Percentiles rank a stretch among this genome's conserved stretches.
phyloP scores from a whole-genome alignment of 1,284 basidiomycete species.

The Cutaneotrichosporon dermatis region DNA sequence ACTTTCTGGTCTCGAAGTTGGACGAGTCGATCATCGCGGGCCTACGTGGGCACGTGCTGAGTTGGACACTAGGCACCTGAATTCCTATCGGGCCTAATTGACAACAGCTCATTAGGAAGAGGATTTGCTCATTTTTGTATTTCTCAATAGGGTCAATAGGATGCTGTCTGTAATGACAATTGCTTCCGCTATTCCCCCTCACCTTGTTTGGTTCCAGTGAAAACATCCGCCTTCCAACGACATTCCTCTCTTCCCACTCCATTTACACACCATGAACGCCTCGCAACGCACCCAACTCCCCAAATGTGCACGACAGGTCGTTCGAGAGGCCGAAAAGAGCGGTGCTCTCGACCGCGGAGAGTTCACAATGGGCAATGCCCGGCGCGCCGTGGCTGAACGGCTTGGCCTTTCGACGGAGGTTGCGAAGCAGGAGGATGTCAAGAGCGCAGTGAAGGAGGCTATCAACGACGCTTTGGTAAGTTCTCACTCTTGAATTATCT shows the following conservation, averaged over 20 bases:
- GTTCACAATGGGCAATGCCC: slow-evolving; percentile 33
- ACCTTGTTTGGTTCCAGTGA: no score
- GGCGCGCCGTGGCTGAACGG: slow-evolving; percentile 16
- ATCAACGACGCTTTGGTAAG: slow-evolving; percentile 42
- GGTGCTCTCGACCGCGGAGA: slow-evolving; percentile 28
- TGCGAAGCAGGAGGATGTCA: slow-evolving; percentile 24
- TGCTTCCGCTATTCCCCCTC: no score
- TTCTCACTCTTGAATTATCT: not conserved
- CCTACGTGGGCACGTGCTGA: no score
- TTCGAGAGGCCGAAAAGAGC: slow-evolving; percentile 21
- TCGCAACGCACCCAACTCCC: slow-evolving; percentile 5
- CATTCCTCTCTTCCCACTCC: not conserved
- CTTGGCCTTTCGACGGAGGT: slow-evolving; percentile 29
- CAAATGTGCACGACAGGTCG: slow-evolving; percentile 12
- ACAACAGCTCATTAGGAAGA: no score
- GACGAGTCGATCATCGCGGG: not conserved
- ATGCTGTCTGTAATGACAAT: no score
- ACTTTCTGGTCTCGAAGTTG: not conserved
- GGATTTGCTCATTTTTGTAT: no score
- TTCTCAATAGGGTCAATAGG: no score
- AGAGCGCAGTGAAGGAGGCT: slow-evolving; percentile 44
- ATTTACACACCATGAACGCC: slow-evolving; percentile 7
- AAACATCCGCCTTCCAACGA: no score
- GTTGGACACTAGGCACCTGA: no score
- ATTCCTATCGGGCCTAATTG: no score